Conservation (phyloP, 208 protist species). For the Zelonia costaricensis region DNA sequence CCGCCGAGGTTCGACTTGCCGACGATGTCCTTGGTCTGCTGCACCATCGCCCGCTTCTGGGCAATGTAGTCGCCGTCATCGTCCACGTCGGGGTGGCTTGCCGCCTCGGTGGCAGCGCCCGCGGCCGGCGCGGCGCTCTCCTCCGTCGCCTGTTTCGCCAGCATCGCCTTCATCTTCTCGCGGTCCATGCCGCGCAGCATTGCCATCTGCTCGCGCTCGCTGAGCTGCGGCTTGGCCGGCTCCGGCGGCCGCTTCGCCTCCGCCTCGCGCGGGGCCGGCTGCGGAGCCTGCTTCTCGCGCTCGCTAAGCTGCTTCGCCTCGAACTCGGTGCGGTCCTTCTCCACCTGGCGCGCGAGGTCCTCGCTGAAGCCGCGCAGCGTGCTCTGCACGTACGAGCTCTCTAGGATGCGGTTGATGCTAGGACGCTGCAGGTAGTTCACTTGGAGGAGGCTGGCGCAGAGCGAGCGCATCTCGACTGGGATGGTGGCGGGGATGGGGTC, state of each 20-base stretch:
- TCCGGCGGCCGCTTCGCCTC: conserved; percentile 11
- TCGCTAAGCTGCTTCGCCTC: conserved; percentile 48
- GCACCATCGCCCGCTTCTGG: conserved; percentile 81
- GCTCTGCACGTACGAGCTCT: conserved; percentile 84
- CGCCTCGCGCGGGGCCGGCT: not conserved
- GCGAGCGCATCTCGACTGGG: conserved; percentile 73
- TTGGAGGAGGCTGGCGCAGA: conserved; percentile 84
- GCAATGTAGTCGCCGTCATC: conserved; percentile 86
- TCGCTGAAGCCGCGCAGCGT: conserved; percentile 78
- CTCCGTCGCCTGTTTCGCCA: conserved; percentile 67
- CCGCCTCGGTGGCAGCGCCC: conserved; percentile 12
- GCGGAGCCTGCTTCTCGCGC: conserved; percentile 12
- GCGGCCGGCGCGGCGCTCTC: conserved; percentile 15
- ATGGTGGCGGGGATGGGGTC: conserved; percentile 82
- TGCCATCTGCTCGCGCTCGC: conserved; percentile 87
- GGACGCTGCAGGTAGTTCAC: conserved; percentile 80
- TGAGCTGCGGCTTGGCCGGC: conserved; percentile 52
- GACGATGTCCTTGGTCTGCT: conserved; percentile 78
- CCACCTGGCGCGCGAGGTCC: conserved; percentile 82
- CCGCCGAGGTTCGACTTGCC: conserved; percentile 72
- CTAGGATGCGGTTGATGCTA: conserved; percentile 90
- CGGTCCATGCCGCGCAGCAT: conserved; percentile 89
- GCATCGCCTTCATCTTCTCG: conserved; percentile 81
- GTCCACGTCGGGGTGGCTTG: conserved; percentile 68
- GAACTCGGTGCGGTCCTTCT: conserved; percentile 81